Base-by-base conservation (phyloP, 352 stramenopile genomes). In the Phytophthora foliorum region DNA sequence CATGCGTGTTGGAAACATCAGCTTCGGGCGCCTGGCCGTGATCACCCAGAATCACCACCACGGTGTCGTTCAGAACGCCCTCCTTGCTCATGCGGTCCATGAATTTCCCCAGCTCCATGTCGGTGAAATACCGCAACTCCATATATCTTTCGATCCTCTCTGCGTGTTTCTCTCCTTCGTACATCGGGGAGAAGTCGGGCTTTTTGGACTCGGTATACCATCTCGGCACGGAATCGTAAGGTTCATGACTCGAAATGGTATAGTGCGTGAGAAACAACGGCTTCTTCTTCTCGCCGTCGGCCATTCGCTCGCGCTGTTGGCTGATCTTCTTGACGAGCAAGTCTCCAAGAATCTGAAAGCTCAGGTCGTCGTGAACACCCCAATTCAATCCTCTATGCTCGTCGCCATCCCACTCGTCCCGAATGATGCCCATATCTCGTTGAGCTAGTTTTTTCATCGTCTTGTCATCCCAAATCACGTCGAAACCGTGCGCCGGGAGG, bases 201-300 rank as follows among this genome's bases (percentile, higher is more conserved):
- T 90, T 74, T 6, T 46, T 52, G 3, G 53, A 71, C 64, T 73
- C n/a, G 1, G 78, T 34, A 58, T 83, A 86, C 82, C 82, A 88
- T 36, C 57, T 67, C 1, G 82, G 75, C 21, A 54, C 58, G 27
- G 24, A 77, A 34, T 44, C 25, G 29, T 60, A 78, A 66, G 60
- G 70, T 57, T 58, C 71, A 61, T 88, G 80, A 52, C 75, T 88
- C 4, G 77, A 86, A 56, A 88, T 90, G 22, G 79, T 86, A 61
- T 88, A 90, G 39, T 87, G 78, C 14, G 78, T 90, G 24, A 86
- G 44, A 55, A 87, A 90, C 19, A 82, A 72, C 19, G 82, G 77
- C 24, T 64, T 65, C 46, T 80, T 85, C 0, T 52, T 25, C 13
- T 79, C 41, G 1, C 63, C 68, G 9, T 27, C 27, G 1, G 42